These are phyloP conservation scores for Dendrobium officinale DNA, from an alignment of 106 monocot species.

Conservation along the genomic window DNA sequence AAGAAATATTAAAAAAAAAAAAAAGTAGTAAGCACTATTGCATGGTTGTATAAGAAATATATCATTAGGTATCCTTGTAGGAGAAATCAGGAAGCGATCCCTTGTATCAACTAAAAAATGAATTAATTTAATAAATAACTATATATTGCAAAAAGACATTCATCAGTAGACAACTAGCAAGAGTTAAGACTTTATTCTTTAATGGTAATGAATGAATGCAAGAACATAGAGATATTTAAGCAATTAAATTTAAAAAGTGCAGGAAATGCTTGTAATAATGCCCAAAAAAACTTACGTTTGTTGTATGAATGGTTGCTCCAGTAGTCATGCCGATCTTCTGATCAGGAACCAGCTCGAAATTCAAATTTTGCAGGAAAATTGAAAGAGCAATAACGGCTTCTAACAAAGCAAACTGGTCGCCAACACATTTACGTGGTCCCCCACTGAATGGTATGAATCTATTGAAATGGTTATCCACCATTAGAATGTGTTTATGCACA, in stretches of 20 bases:
- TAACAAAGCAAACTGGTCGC: slow-evolving; percentile 94
- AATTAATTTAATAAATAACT: background rate
- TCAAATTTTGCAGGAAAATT: slow-evolving; percentile 64
- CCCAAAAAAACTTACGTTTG: slow-evolving; percentile 53
- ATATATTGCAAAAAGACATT: background rate
- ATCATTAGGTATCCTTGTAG: background rate
- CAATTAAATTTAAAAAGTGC: background rate
- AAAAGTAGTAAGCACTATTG: background rate
- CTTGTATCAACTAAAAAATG: background rate
- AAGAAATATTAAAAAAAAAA: background rate
- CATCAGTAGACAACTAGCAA: background rate
- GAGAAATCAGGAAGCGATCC: background rate
- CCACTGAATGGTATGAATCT: slow-evolving; percentile 98
- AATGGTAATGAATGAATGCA: background rate
- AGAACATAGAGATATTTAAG: background rate
- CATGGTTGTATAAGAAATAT: background rate
- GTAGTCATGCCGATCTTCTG: slow-evolving; percentile 99
- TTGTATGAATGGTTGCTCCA: slow-evolving; percentile 95
- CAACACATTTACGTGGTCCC: slow-evolving; percentile 94
- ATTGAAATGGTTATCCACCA: background rate
- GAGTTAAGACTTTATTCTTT: background rate
- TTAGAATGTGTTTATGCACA: background rate
- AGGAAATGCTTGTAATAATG: background rate
- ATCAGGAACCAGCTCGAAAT: slow-evolving; percentile 71
- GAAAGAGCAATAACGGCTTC: slow-evolving; percentile 84